These are phyloP conservation scores for Aspergillus sp. DNA, from an alignment of 2,329 filamentous ascomycete genomes.

Conservation along the genomic window DNA sequence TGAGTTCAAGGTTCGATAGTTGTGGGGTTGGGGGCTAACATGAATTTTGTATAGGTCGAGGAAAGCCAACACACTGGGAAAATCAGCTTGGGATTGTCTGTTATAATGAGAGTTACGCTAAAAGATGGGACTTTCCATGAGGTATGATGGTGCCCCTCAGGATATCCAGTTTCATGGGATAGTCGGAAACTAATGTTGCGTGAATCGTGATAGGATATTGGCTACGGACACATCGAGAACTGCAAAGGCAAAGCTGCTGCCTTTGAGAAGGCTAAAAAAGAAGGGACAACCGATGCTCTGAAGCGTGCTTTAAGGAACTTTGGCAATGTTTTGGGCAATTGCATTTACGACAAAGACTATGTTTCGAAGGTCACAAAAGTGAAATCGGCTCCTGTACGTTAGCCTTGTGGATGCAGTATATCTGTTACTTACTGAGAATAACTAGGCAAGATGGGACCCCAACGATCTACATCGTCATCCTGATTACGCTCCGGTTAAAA, in stretches of 20 bases:
- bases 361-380: conserved; percentile 82
- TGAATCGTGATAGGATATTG: conserved; percentile 57
- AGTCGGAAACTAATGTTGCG: no score
- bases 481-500: conserved; percentile 58
- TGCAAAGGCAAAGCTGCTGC: conserved; percentile 89
- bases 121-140: conserved; percentile 95
- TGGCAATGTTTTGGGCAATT: conserved; percentile 95
- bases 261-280: conserved; percentile 98
- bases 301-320: conserved; percentile 87
- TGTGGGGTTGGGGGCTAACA: not conserved
- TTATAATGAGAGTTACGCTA: conserved; percentile 82
- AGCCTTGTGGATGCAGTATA: not conserved
- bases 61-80: conserved; percentile 70
- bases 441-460: conserved; percentile 62
- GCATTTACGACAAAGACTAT: conserved; percentile 95
- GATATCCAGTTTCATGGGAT: no score
- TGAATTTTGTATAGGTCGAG: conserved; percentile 50
- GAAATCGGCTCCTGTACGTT: conserved; percentile 59
- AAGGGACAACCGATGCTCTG: conserved; percentile 87
- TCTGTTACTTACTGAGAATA: conserved; percentile 9
- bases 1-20: not conserved
- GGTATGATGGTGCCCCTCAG: conserved; percentile 25
- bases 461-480: conserved; percentile 73
- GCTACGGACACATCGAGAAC: conserved; percentile 95
- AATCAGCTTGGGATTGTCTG: conserved; percentile 77